Conservation (phyloP, 1,139 yeast species). For the Yamadazyma friedrichii region DNA sequence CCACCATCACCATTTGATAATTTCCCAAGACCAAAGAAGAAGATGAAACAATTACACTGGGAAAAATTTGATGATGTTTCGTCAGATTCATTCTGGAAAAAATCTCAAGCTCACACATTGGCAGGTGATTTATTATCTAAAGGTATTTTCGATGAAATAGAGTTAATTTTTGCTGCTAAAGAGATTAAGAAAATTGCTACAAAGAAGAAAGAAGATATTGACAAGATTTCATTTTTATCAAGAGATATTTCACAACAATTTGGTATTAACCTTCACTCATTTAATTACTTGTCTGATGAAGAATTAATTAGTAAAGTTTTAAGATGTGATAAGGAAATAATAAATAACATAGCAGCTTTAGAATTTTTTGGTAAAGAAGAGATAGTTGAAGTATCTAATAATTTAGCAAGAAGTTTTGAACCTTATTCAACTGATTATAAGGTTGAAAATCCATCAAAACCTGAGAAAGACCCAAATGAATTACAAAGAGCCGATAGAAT, state of each 20-base stretch:
- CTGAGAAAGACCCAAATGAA: constrained; percentile 74
- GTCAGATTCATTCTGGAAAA: constrained; percentile 66
- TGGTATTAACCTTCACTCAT: constrained; percentile 71
- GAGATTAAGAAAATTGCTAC: constrained; percentile 61
- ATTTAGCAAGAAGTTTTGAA: constrained; percentile 61
- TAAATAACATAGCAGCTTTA: constrained; percentile 58
- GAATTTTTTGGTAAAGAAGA: constrained; percentile 74
- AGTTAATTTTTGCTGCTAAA: constrained; percentile 74
- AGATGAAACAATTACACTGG: constrained; percentile 82
- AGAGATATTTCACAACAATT: constrained; percentile 77
- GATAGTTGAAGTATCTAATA: constrained; percentile 62
- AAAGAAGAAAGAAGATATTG: constrained; percentile 45
- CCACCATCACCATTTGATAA: constrained; percentile 49
- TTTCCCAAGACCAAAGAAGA: constrained; percentile 74
- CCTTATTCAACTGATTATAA: constrained; percentile 66
- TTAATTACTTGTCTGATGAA: constrained; percentile 50
- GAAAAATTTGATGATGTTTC: constrained; percentile 63
- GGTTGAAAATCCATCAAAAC: constrained; percentile 41
- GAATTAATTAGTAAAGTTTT: constrained; percentile 59
- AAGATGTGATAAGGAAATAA: constrained; percentile 58
- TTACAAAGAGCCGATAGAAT: constrained; percentile 76
- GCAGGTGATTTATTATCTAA: constrained; percentile 61
- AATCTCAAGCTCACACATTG: constrained; percentile 35
- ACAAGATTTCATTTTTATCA: constrained; percentile 60
- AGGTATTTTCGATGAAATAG: constrained; percentile 77